phyloP scores from a whole-genome alignment of 257 asterid genomes.

The Capsicum baccatum region DNA sequence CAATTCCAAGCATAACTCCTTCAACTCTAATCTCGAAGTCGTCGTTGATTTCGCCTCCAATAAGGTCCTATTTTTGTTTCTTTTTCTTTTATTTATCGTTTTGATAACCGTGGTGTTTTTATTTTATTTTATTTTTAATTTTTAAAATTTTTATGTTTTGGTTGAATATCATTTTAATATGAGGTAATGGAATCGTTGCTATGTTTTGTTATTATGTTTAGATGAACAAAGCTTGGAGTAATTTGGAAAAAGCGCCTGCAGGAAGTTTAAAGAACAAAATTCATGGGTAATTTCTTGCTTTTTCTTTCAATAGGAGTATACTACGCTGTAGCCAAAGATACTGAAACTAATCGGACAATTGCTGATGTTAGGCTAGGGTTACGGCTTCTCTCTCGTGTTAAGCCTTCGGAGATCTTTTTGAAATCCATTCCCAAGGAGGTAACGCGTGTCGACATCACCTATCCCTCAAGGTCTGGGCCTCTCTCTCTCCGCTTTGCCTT shows the following conservation, averaged over 20 bases:
- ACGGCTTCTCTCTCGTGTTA: slow-evolving; percentile 81
- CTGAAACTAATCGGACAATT: slow-evolving; percentile 5
- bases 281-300: slow-evolving; percentile 62
- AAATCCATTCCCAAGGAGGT: slow-evolving; percentile 89
- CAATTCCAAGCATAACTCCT: slow-evolving; percentile 33
- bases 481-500: slow-evolving; percentile 14
- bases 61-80: slow-evolving; percentile 50
- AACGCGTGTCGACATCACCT: slow-evolving; percentile 61
- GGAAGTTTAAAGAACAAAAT: slow-evolving; percentile 81
- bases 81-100: background rate
- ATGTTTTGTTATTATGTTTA: slow-evolving; percentile 32
- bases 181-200: slow-evolving; percentile 22
- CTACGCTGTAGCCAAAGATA: background rate
- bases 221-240: slow-evolving; percentile 92
- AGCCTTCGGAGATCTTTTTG: slow-evolving; percentile 91
- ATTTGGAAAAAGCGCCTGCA: slow-evolving; percentile 80
- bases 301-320: slow-evolving; percentile 13
- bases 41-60: slow-evolving; percentile 74
- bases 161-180: background rate
- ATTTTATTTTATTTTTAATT: no score
- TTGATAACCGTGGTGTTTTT: no score
- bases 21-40: slow-evolving; percentile 60
- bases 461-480: slow-evolving; percentile 68
- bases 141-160: background rate
- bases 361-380: slow-evolving; percentile 68